These are phyloP conservation scores for Multifurca ochricompacta DNA, from an alignment of 768 basidiomycete genomes.

Conservation along the genomic window DNA sequence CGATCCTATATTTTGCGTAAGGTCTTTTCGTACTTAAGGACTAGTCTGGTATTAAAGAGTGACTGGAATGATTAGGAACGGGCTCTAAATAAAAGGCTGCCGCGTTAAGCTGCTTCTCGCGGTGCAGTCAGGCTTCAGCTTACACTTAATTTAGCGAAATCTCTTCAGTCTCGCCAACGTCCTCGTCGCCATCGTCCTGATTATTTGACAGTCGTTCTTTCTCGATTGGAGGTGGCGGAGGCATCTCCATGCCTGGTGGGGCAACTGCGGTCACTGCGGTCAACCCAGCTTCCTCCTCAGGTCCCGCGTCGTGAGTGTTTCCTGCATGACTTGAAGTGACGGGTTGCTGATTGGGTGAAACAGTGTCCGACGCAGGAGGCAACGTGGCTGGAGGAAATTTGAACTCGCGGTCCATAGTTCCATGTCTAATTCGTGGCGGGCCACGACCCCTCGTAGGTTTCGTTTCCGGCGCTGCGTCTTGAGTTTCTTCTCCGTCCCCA, in stretches of 20 bases:
- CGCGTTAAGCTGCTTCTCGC: not conserved
- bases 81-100: not conserved
- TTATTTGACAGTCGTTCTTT: constrained; percentile 47
- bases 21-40: no score
- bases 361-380: not conserved
- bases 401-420: constrained; percentile 74
- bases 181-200: constrained; percentile 56
- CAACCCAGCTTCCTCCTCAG: constrained; percentile 11
- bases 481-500: constrained; percentile 30
- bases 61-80: not conserved
- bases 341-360: not conserved
- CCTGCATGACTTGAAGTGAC: not conserved
- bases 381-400: constrained; percentile 45
- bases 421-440: constrained; percentile 34
- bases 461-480: constrained; percentile 21
- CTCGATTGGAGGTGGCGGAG: constrained; percentile 71
- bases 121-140: not conserved
- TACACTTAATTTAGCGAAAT: constrained; percentile 33
- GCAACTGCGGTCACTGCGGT: constrained; percentile 24
- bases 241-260: constrained; percentile 65
- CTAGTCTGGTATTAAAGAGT: no score
- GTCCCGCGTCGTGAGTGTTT: not conserved
- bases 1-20: no score
- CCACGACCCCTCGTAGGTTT: constrained; percentile 19
- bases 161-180: constrained; percentile 73